Evolutionary conservation across 2,329 filamentous ascomycete species (phyloP).

Genomic region (Tolypocladium nubicola): DNA sequence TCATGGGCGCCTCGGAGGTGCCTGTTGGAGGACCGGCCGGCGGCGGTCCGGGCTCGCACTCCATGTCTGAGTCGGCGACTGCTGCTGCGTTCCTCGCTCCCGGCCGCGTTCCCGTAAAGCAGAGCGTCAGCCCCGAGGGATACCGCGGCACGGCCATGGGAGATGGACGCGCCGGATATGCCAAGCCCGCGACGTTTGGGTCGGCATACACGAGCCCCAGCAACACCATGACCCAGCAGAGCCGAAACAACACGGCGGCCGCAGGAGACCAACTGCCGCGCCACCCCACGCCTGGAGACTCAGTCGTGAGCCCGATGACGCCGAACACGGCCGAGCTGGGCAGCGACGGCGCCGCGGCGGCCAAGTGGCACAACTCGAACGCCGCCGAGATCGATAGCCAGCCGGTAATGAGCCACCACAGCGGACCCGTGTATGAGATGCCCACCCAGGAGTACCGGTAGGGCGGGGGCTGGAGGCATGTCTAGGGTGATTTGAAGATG

Average conservation of each 20-base stretch:
- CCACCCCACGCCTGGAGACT: slow-evolving; percentile 14
- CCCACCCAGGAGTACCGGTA: slow-evolving; percentile 26
- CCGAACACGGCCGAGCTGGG: slow-evolving; percentile 12
- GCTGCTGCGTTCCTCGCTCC: slow-evolving; percentile 15
- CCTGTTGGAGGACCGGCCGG: slow-evolving; percentile 22
- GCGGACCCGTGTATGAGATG: slow-evolving; percentile 31
- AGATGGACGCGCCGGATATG: slow-evolving; percentile 27
- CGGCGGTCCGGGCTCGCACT: slow-evolving; percentile 10
- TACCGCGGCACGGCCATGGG: slow-evolving; percentile 29
- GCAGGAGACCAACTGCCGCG: slow-evolving; percentile 11
- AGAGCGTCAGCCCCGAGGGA: slow-evolving; percentile 17
- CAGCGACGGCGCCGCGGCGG: slow-evolving; percentile 16
- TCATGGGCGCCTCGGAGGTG: slow-evolving; percentile 30
- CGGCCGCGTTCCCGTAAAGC: slow-evolving; percentile 13
- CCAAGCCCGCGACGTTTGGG: slow-evolving; percentile 25
- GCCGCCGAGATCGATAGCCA: slow-evolving; percentile 29
- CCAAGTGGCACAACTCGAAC: slow-evolving; percentile 22
- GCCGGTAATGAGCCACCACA: slow-evolving; percentile 20
- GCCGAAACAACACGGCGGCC: slow-evolving; percentile 2
- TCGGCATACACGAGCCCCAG: slow-evolving; percentile 16
- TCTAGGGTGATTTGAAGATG: neutral
- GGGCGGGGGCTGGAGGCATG: slow-evolving; percentile 1
- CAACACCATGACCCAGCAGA: slow-evolving; percentile 5
- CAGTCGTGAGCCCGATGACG: slow-evolving; percentile 6
- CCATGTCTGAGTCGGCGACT: slow-evolving; percentile 20